Base-by-base conservation (phyloP, 208 protist species). In the Wallacemonas sp. region DNA sequence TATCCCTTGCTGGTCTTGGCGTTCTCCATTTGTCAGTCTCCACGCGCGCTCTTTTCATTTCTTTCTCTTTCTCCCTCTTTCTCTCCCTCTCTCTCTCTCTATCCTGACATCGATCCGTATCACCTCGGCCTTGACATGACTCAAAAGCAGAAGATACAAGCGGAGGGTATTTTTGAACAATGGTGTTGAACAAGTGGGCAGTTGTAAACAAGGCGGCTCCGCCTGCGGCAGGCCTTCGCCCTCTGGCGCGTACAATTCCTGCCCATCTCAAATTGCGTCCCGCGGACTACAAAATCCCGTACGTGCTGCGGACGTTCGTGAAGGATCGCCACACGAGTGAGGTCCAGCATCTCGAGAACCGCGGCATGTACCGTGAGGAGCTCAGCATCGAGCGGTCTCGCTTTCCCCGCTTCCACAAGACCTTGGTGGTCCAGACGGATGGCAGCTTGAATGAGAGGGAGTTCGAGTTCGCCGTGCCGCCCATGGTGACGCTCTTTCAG, bases 171-270 rank as follows among this genome's bases (percentile, higher is more conserved):
- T n/a, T n/a, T n/a, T n/a, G n/a, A n/a, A 39, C n/a, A 25, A 92
- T 94, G 87, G 88, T 94, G 33, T 68, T 96, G n/a, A 75, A 92
- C 72, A 96, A 96, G 79, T 96, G 91, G 88, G 91, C 91, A 3
- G 91, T 90, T 12, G 86, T 96, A 48, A 93, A 72, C 46, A 91
- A 82, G 66, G 82, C 78, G 50, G 86, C 87, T 0, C 82, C 86
- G 3, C 87, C 91, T 1, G 61, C 81, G 28, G 72, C 74, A 11
- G 87, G 87, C 10, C 76, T 94, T 18, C 85, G 83, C 3, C 87
- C 91, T 25, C 64, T 94, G 32, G 79, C 72, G 14, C 72, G 74
- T 12, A 22, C 36, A 18, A 79, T 96, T 38, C 76, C 87, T 1
- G 45, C 63, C 0, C 74, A 96, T 61, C 84, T 86, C 4, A 89